phyloP scores from a whole-genome alignment of 176 grass and related monocot species.

The Triticum urartu region DNA sequence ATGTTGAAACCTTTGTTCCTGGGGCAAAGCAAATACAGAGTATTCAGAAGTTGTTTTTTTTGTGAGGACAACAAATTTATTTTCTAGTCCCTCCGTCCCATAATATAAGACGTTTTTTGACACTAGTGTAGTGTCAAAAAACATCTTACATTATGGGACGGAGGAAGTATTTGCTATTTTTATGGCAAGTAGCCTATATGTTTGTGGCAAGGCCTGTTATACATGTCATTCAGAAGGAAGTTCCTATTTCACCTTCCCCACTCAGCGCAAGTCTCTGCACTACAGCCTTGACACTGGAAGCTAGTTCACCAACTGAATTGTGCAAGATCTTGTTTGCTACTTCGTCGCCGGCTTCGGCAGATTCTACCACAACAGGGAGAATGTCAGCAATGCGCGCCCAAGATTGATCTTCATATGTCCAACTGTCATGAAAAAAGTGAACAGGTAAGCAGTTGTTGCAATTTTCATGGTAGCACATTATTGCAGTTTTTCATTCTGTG shows the following conservation, averaged over 20 bases:
- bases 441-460: slow-evolving; percentile 14
- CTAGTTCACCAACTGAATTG: slow-evolving; percentile 68
- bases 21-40: neutral
- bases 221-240: slow-evolving; percentile 18
- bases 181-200: neutral
- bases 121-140: too few relatives aligned
- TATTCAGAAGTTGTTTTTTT: neutral
- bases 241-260: slow-evolving; percentile 44
- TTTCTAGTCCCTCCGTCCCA: neutral
- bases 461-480: neutral
- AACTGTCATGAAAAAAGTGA: slow-evolving; percentile 36
- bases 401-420: slow-evolving; percentile 76
- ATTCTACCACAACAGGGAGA: slow-evolving; percentile 62
- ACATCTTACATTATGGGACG: too few relatives aligned
- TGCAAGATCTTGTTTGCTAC: slow-evolving; percentile 72
- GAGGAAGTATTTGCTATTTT: neutral
- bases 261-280: slow-evolving; percentile 61
- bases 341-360: slow-evolving; percentile 70
- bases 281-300: slow-evolving; percentile 67
- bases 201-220: neutral
- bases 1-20: slow-evolving; percentile 19
- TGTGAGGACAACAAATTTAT: slow-evolving; percentile 2
- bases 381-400: slow-evolving; percentile 80
- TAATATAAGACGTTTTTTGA: too few relatives aligned
- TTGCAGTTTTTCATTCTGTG: neutral